A percentile compares a stretch with the other conserved stretches of the same genome.
These are phyloP conservation scores for Haplosporangium sp. DNA, from an alignment of 371 early-diverging fungal species.

Conservation along the genomic window DNA sequence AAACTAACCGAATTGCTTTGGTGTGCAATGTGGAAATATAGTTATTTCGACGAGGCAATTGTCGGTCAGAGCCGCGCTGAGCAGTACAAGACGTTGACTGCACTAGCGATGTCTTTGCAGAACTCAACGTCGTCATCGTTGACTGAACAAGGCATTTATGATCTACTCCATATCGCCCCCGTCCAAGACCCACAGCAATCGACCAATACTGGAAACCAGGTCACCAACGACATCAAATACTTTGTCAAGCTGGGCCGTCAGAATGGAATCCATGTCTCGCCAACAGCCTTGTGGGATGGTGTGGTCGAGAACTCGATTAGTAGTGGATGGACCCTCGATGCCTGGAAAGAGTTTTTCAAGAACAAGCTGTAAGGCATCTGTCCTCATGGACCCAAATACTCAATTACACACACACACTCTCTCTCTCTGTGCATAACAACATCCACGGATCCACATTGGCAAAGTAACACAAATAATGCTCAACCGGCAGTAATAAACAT, in stretches of 20 bases:
- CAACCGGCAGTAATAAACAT: no score
- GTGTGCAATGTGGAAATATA: constrained; percentile 6
- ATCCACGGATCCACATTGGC: no score
- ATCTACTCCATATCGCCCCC: constrained; percentile 59
- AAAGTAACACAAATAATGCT: no score
- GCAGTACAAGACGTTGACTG: constrained; percentile 61
- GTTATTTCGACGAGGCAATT: constrained; percentile 76
- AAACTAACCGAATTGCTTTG: not conserved
- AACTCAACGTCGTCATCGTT: constrained; percentile 39
- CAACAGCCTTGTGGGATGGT: constrained; percentile 81
- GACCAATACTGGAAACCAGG: constrained; percentile 45
- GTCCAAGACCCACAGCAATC: constrained; percentile 58
- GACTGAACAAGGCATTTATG: constrained; percentile 57
- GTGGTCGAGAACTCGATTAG: constrained; percentile 74
- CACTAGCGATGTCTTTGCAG: constrained; percentile 59
- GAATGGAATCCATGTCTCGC: constrained; percentile 80
- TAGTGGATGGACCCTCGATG: constrained; percentile 75
- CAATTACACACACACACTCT: no score
- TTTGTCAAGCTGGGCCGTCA: constrained; percentile 75
- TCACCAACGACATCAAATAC: constrained; percentile 76
- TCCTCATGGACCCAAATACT: no score
- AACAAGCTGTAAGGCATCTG: constrained; percentile 11
- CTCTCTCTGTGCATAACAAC: no score
- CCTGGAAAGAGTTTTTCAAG: constrained; percentile 73
- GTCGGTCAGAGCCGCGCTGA: constrained; percentile 64